phyloP scores from a whole-genome alignment of 768 basidiomycete genomes.

The Xerocomus spinulosus region DNA sequence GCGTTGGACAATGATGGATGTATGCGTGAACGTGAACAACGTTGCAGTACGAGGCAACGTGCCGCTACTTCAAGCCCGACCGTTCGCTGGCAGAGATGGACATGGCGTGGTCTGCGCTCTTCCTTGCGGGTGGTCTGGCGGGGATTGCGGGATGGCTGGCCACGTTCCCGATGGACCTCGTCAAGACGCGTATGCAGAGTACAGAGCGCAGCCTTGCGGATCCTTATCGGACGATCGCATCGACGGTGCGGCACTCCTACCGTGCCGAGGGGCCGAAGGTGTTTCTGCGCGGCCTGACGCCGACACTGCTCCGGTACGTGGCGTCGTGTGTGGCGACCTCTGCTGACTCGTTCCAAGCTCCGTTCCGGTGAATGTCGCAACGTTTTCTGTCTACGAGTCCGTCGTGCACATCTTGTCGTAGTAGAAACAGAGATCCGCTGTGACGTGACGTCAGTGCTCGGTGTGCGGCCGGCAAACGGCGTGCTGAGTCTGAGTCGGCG shows the following conservation, averaged over 20 bases:
- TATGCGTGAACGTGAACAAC: background rate
- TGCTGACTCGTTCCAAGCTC: conserved; percentile 40
- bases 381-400: conserved; percentile 68
- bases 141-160: conserved; percentile 73
- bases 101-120: conserved; percentile 52
- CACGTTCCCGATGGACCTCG: conserved; percentile 86
- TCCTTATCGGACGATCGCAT: conserved; percentile 55
- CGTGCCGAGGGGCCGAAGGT: conserved; percentile 60
- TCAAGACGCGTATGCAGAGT: conserved; percentile 86
- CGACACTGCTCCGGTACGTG: conserved; percentile 71
- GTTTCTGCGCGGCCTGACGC: conserved; percentile 73
- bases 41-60: conserved; percentile 58
- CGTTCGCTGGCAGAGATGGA: conserved; percentile 41
- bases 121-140: conserved; percentile 72
- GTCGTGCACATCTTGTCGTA: conserved; percentile 39
- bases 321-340: background rate
- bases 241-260: conserved; percentile 58
- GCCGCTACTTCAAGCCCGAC: conserved; percentile 43
- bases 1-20: background rate
- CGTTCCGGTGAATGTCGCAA: conserved; percentile 84
- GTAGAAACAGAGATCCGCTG: background rate
- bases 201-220: conserved; percentile 25
- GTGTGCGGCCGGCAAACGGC: conserved; percentile 18
- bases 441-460: background rate
- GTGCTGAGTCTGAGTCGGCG: conserved; percentile 35